Conservation (phyloP, 768 basidiomycete genomes). For the Naematelia encephala region DNA sequence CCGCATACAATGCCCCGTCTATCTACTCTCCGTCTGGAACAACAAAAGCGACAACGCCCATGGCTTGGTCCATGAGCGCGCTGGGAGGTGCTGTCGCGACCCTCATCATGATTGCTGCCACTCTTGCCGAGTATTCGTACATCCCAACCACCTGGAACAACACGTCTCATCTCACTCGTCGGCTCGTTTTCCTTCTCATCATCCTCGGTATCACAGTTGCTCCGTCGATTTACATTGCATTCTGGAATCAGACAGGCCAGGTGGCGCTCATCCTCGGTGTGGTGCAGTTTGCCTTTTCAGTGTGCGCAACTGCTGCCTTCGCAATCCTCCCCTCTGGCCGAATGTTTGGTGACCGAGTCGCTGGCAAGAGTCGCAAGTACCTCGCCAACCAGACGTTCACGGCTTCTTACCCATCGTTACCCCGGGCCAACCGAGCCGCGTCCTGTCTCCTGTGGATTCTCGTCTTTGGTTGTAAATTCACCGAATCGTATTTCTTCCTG, state of each 20-base stretch:
- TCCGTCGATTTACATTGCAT: constrained; percentile 91
- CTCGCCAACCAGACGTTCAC: constrained; percentile 98
- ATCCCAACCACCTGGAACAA: constrained; percentile 99
- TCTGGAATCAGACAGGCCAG: constrained; percentile 64
- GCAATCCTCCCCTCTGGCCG: constrained; percentile 90
- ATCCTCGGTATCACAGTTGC: constrained; percentile 87
- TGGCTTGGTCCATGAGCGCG: constrained; percentile 90
- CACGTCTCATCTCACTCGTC: constrained; percentile 88
- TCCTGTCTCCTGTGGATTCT: constrained; percentile 82
- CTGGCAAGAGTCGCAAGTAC: constrained; percentile 91
- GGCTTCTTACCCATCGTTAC: constrained; percentile 79
- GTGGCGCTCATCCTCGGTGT: constrained; percentile 89
- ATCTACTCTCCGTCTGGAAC: constrained; percentile 61
- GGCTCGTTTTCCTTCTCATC: constrained; percentile 81
- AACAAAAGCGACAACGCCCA: constrained; percentile 62
- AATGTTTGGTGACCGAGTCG: constrained; percentile 98
- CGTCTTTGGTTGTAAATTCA: constrained; percentile 93
- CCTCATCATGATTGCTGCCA: constrained; percentile 91
- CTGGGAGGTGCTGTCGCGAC: constrained; percentile 96
- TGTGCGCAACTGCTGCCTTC: constrained; percentile 79
- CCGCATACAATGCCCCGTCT: constrained; percentile 84
- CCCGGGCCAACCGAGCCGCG: constrained; percentile 64
- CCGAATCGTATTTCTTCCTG: constrained; percentile 97
- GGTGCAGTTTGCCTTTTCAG: constrained; percentile 92
- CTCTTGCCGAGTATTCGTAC: constrained; percentile 91